A percentile compares a stretch with the other conserved stretches of the same genome.
Evolutionary conservation across 805 yeast species (phyloP).

Genomic region (Osmozyma mogii): DNA sequence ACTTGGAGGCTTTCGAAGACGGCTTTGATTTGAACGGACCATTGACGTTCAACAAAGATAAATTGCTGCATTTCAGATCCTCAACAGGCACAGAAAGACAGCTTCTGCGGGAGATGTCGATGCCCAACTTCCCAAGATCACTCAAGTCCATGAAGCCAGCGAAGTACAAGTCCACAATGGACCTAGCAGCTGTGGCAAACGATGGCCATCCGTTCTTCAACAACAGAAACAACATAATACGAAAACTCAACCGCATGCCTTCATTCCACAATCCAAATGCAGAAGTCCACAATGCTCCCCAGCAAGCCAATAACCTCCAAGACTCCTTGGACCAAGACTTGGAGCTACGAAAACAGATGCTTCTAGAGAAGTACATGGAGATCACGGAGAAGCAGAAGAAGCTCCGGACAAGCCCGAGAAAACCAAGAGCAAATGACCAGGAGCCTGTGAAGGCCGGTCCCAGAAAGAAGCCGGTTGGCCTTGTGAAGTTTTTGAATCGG

Average conservation of each 20-base stretch:
- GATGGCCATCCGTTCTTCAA: slow-evolving; percentile 23
- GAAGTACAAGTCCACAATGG: slow-evolving; percentile 28
- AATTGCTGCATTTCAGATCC: slow-evolving; percentile 8
- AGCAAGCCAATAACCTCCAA: slow-evolving; percentile 3
- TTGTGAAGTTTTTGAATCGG: slow-evolving; percentile 23
- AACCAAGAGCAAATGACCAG: slow-evolving; percentile 1
- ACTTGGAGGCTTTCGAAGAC: slow-evolving; percentile 28
- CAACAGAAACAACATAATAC: slow-evolving; percentile 25
- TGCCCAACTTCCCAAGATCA: slow-evolving; percentile 14
- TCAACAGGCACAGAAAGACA: background rate
- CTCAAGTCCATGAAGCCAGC: slow-evolving; percentile 10
- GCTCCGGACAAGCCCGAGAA: slow-evolving; percentile 9
- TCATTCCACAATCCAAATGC: slow-evolving; percentile 23
- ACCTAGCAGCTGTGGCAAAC: slow-evolving; percentile 13
- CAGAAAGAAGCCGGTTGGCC: slow-evolving; percentile 16
- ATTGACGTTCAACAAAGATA: slow-evolving; percentile 4
- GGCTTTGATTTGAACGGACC: slow-evolving; percentile 23
- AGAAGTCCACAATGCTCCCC: background rate
- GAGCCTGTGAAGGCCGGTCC: no score
- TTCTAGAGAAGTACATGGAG: slow-evolving; percentile 27
- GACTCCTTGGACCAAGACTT: slow-evolving; percentile 10
- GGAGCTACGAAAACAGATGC: slow-evolving; percentile 18
- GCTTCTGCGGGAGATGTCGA: no score
- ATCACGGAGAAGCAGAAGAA: slow-evolving; percentile 14
- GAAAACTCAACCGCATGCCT: slow-evolving; percentile 34